Conservation (phyloP, 345 rosid genomes). For the Linum trigynum region DNA sequence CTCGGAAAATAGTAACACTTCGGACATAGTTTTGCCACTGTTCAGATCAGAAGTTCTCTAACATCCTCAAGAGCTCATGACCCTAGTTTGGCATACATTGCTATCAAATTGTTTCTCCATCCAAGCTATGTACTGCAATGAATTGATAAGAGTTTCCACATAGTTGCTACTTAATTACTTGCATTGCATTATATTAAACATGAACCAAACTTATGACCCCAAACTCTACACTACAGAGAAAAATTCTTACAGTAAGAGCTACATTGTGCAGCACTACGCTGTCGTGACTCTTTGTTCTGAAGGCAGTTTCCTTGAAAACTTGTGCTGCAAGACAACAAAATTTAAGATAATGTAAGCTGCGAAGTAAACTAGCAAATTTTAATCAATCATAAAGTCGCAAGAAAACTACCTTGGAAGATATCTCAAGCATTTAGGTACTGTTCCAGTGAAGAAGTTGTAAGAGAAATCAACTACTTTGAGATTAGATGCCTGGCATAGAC, state of each 20-base stretch:
- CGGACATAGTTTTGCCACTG: too few species aligned
- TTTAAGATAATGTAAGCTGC: constrained; percentile 9
- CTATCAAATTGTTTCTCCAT: neutral
- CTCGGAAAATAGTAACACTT: neutral
- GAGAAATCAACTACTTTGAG: constrained; percentile 77
- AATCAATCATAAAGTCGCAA: constrained; percentile 2
- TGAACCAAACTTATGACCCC: too few species aligned
- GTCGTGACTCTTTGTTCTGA: constrained; percentile 49
- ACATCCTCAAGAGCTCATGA: neutral
- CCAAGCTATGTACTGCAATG: neutral
- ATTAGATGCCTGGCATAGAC: constrained; percentile 64
- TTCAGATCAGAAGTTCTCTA: neutral
- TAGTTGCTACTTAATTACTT: neutral
- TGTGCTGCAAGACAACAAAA: constrained; percentile 30
- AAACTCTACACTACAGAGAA: neutral
- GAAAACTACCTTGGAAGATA: constrained; percentile 62
- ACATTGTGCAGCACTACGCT: constrained; percentile 56
- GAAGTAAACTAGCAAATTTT: neutral
- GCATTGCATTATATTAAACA: neutral
- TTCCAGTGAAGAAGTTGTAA: constrained; percentile 73
- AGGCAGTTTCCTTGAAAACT: constrained; percentile 96
- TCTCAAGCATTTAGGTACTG: constrained; percentile 75
- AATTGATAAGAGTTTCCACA: neutral
- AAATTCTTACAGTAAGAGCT: constrained; percentile 34
- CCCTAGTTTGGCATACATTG: too few species aligned